Percentiles rank a stretch among this genome's conserved stretches.
phyloP scores from a whole-genome alignment of 257 asterid species.

The Nicotiana tomentosiformis region DNA sequence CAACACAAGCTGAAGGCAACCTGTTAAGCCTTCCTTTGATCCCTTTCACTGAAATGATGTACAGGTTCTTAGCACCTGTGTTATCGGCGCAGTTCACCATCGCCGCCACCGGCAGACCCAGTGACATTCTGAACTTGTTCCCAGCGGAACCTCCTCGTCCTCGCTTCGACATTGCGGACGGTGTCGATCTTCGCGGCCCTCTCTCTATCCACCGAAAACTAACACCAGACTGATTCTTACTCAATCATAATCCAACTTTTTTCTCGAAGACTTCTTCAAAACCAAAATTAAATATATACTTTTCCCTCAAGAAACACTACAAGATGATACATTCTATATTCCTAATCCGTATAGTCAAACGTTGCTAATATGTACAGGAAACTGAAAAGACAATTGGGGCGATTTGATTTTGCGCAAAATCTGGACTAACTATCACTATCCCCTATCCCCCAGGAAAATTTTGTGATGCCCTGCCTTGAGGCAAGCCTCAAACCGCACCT shows the following conservation, averaged over 20 bases:
- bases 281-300: neutral
- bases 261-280: neutral
- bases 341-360: neutral
- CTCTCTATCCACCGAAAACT: too few species aligned
- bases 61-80: too few species aligned
- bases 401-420: neutral
- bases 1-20: too few species aligned
- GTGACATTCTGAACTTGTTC: too few species aligned
- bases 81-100: too few species aligned
- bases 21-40: too few species aligned
- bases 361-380: neutral
- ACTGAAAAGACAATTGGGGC: neutral
- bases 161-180: too few species aligned
- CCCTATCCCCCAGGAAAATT: neutral
- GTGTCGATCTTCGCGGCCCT: too few species aligned
- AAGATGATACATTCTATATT: neutral
- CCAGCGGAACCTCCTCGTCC: too few species aligned
- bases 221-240: neutral
- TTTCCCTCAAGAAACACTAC: neutral
- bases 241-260: neutral
- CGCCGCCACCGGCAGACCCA: too few species aligned
- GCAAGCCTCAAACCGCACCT: neutral
- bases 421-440: neutral
- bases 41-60: too few species aligned
- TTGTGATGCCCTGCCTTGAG: neutral